These are phyloP conservation scores for Calonectria honghensis DNA, from an alignment of 2,329 filamentous ascomycete genomes.

Conservation along the genomic window DNA sequence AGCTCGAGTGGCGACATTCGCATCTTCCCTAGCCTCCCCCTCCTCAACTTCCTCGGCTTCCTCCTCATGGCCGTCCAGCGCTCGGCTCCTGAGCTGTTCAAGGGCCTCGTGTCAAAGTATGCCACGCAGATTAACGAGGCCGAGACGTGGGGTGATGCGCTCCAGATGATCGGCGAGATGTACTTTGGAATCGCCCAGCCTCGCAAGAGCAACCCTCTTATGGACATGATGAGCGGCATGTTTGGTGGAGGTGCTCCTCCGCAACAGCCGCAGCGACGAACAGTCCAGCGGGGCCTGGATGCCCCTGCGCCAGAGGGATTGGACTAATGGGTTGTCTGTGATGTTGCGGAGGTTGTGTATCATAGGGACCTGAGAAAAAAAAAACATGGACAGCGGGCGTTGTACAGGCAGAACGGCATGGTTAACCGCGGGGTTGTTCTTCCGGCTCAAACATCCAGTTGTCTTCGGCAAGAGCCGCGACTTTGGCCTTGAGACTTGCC, in stretches of 20 bases:
- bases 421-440: conserved; percentile 65
- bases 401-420: conserved; percentile 44
- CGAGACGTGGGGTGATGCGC: conserved; percentile 85
- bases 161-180: conserved; percentile 94
- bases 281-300: conserved; percentile 66
- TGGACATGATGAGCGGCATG: conserved; percentile 99
- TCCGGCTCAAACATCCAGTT: conserved; percentile 94
- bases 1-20: conserved; percentile 83
- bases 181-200: conserved; percentile 96
- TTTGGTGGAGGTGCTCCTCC: conserved; percentile 83
- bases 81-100: conserved; percentile 85
- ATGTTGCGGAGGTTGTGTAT: conserved; percentile 46
- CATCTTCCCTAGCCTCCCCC: conserved; percentile 92
- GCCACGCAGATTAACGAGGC: conserved; percentile 84
- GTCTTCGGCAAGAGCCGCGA: conserved; percentile 85
- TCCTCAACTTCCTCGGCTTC: conserved; percentile 94
- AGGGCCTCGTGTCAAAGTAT: conserved; percentile 89
- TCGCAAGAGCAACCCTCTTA: conserved; percentile 90
- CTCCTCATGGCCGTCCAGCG: conserved; percentile 89
- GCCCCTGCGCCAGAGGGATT: conserved; percentile 75
- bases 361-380: conserved; percentile 48
- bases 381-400: conserved; percentile 55
- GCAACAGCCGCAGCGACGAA: conserved; percentile 61
- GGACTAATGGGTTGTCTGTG: conserved; percentile 65
- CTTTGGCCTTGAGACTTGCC: conserved; percentile 82